These are phyloP conservation scores for Acanthamoeba culbertsoni DNA, from an alignment of 208 protist species.

Conservation along the genomic window DNA sequence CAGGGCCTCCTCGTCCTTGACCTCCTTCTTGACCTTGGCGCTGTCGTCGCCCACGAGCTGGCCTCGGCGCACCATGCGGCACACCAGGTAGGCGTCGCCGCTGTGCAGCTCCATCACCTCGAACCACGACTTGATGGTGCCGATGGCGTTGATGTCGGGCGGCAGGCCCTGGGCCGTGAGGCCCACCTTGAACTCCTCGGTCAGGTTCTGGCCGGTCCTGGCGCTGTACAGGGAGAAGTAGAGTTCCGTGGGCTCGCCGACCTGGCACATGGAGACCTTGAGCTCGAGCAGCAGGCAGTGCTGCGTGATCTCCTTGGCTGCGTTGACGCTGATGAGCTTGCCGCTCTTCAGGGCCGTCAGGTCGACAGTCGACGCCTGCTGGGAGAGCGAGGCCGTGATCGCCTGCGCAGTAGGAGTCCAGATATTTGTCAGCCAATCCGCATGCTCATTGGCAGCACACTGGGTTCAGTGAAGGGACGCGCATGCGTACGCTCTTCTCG, in stretches of 20 bases:
- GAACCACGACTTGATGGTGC: conserved; percentile 61
- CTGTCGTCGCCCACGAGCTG: conserved; percentile 48
- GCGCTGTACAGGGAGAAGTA: conserved; percentile 57
- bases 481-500: neutral
- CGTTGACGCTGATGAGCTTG: conserved; percentile 18
- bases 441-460: neutral
- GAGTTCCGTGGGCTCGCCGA: conserved; percentile 54
- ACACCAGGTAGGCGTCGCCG: conserved; percentile 25
- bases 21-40: conserved; percentile 38
- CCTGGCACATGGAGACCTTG: conserved; percentile 58
- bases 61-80: conserved; percentile 38
- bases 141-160: conserved; percentile 60
- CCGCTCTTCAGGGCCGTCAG: neutral
- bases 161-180: conserved; percentile 59
- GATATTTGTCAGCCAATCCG: neutral
- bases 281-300: conserved; percentile 42
- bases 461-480: neutral
- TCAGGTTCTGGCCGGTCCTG: conserved; percentile 7
- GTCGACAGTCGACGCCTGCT: neutral
- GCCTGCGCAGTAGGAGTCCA: neutral
- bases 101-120: conserved; percentile 32
- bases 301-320: neutral
- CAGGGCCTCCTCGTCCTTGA: conserved; percentile 37
- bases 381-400: neutral
- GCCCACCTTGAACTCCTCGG: conserved; percentile 57